Base-by-base conservation (phyloP, 106 monocot species). In the Dioscorea zingiberensis region DNA sequence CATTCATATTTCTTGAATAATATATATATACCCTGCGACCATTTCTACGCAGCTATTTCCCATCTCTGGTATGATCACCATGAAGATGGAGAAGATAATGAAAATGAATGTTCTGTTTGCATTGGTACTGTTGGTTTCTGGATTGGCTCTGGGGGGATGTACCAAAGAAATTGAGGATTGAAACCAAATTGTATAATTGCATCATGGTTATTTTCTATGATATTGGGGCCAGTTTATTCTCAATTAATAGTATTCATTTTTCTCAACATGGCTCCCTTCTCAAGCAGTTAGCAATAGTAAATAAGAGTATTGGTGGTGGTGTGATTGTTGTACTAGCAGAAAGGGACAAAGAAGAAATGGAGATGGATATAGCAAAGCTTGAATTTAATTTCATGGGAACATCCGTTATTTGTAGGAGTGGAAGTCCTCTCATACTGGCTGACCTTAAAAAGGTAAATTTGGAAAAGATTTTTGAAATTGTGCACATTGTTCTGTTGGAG, bases 321-420 rank as follows among this genome's bases (percentile, higher is more conserved):
- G 82, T 90, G 1, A 69, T 94, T 47, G 94, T 94, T 47, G 94
- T 94, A 55, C 82, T 94, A 29, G 94, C 94, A 27, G 94, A 94
- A 81, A 87, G 82, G 68, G 90, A 94, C 48, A 94, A 94, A 51
- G 94, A 94, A 75, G 90, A 90, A 77, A 94, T 94, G 94, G 94
- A 94, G 55, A 77, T 87, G 84, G 87, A 94, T 67, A 94, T 94
- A 73, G 78, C 84, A 64, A 94, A 90, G 38, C 77, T 94, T 56
- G 94, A 94, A 76, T 94, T 94, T 87, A 84, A 90, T 28, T 94
- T 94, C 69, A 94, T 94, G 94, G 90, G 90, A 61, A 94, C 90
- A 68, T 90, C 82, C 75, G 87, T 94, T 11, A 94, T 94, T 61
- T 94, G 94, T 75, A 84, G 94, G 72, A 94, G 94, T 55, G 94